Base-by-base conservation (phyloP, 2,329 filamentous ascomycete species). In the Ophiostoma populinum region DNA sequence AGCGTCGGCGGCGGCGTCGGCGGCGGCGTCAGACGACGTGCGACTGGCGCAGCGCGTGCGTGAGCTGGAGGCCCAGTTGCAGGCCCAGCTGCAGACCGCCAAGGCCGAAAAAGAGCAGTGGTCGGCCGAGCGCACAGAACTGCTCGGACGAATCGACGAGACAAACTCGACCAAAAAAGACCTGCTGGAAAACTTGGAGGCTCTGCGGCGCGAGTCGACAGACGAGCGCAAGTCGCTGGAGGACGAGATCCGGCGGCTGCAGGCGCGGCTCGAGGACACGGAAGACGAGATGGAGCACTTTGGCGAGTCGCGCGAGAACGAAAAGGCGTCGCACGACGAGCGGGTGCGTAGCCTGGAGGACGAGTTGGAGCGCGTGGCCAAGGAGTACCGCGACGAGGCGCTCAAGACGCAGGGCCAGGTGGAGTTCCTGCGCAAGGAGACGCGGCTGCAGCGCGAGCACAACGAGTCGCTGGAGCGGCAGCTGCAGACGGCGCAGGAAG, bases 231-330 rank as follows among this genome's bases (percentile, higher is more conserved):
- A 80, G 48, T 79, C 75, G 8, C 62, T 95, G 1, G 81, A 93
- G 46, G 65, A 71, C 12, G 86, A 95, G 51, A 75, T 90, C 38
- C 77, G 75, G 45, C 67, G 70, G 11, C 67, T 86, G 38, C 86
- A 79, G 49, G 64, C 75, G 36, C 79, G 76, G 35, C 62, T 90
- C 1, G 90, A 95, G 50, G 83, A 95, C 46, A 68, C 80, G 6
- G 90, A 98, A 55, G 86, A 94, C 47, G 86, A 93, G 49, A 70
- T 95, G 34, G 86, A 94, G 46, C 70, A 83, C 40, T 70, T 87
- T 36, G 67, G 82, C 27, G 82, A 83, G 46, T 85, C 80, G 26
- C 70, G 81, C 28, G 83, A 94, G 45, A 77, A 92, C 45, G 80
- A 90, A 47, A 80, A 75, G 48, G 71, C 70, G 4, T 67, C 68